Percentiles rank a stretch among this genome's conserved stretches.
phyloP scores from a whole-genome alignment of 768 basidiomycete species.

The Suillus tomentosus region DNA sequence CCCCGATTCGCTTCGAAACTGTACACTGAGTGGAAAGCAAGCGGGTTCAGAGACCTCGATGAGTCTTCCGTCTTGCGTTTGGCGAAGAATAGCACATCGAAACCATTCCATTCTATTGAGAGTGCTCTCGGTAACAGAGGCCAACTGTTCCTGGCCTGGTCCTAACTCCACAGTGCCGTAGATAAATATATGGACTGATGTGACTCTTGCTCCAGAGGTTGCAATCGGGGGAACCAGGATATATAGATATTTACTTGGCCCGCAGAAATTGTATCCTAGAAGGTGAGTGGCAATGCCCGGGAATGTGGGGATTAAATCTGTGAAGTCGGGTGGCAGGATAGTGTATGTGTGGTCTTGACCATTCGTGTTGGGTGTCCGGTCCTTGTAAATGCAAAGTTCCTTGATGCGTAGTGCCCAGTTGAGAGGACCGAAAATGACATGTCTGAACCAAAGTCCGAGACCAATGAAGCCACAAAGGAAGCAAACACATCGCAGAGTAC shows the following conservation, averaged over 20 bases:
- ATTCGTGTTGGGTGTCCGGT: neutral
- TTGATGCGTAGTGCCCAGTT: constrained; percentile 1
- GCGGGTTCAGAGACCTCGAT: neutral
- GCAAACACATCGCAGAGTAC: neutral
- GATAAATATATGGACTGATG: constrained; percentile 1
- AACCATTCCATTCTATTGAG: constrained; percentile 8
- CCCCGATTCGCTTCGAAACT: neutral
- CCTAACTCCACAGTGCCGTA: constrained; percentile 2
- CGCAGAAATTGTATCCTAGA: neutral
- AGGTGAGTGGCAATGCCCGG: neutral
- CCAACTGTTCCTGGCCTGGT: neutral
- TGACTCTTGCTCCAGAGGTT: neutral
- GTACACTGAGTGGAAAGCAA: constrained; percentile 1
- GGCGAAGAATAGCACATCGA: constrained; percentile 4
- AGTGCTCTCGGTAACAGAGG: neutral
- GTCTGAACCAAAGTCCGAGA: neutral
- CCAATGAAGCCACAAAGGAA: neutral
- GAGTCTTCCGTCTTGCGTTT: neutral
- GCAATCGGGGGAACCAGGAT: neutral
- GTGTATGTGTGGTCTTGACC: neutral
- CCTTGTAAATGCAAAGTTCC: neutral
- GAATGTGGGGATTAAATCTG: neutral
- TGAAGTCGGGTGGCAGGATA: neutral
- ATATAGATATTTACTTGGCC: constrained; percentile 4
- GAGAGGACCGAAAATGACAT: neutral